Evolutionary conservation across 2,329 filamentous ascomycete species (phyloP).

Genomic region (Triangularia setosa): DNA sequence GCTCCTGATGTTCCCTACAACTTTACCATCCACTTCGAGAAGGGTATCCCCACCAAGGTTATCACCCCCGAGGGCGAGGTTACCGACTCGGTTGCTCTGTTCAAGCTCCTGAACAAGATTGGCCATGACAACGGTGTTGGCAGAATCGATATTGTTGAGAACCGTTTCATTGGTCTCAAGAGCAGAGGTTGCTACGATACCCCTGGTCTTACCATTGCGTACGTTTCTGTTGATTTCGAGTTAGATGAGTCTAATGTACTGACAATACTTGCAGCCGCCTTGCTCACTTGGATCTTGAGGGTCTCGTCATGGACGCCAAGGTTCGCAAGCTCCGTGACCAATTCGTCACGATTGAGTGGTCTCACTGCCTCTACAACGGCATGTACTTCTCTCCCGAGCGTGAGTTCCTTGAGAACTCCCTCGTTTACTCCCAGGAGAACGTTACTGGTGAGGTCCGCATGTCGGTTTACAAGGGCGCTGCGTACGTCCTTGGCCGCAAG

Average conservation of each 20-base stretch:
- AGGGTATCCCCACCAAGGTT: constrained; percentile 66
- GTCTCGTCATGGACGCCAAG: constrained; percentile 51
- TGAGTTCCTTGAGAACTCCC: constrained; percentile 60
- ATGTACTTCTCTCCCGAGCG: constrained; percentile 49
- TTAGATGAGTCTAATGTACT: not conserved
- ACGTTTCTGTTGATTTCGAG: not conserved
- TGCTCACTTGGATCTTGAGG: constrained; percentile 46
- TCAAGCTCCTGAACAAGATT: constrained; percentile 67
- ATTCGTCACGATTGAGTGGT: constrained; percentile 51
- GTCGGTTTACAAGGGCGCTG: constrained; percentile 33
- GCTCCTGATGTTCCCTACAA: constrained; percentile 68
- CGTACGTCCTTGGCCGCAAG: constrained; percentile 44
- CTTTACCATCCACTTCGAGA: constrained; percentile 66
- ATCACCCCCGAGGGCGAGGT: constrained; percentile 73
- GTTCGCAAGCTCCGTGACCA: constrained; percentile 57
- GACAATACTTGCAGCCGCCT: constrained; percentile 29
- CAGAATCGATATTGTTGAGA: constrained; percentile 79
- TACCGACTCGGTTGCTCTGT: constrained; percentile 68
- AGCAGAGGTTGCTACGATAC: constrained; percentile 77
- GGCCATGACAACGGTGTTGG: constrained; percentile 71
- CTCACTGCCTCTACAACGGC: constrained; percentile 42
- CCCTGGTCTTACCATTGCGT: constrained; percentile 42
- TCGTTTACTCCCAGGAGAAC: constrained; percentile 56
- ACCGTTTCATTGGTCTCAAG: constrained; percentile 70
- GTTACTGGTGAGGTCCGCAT: constrained; percentile 32